These are phyloP conservation scores for Tricholoma hemisulphureum DNA, from an alignment of 768 basidiomycete genomes.

Conservation along the genomic window DNA sequence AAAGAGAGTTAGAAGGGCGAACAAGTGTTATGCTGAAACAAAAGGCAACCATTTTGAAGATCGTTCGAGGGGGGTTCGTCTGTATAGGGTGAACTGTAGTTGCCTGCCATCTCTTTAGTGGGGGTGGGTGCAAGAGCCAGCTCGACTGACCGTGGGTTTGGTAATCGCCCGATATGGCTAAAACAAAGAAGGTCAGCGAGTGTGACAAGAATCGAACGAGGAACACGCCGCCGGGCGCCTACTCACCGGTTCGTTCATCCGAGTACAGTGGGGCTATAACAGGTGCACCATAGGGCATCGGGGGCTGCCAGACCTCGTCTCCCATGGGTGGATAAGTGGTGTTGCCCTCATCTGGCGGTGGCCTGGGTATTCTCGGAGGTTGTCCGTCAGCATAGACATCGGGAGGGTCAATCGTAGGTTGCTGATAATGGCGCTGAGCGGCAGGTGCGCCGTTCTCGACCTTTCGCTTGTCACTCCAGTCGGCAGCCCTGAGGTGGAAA, in stretches of 20 bases:
- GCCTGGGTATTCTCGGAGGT: constrained; percentile 30
- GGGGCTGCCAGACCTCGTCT: constrained; percentile 34
- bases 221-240: not conserved
- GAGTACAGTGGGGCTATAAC: constrained; percentile 50
- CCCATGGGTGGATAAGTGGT: constrained; percentile 22
- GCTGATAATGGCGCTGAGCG: constrained; percentile 18
- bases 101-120: constrained; percentile 9
- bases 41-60: constrained; percentile 28
- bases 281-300: constrained; percentile 42
- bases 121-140: not conserved
- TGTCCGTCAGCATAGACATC: constrained; percentile 29
- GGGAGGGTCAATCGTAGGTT: constrained; percentile 16
- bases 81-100: constrained; percentile 28
- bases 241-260: constrained; percentile 57
- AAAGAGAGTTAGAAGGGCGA: constrained; percentile 10
- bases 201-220: constrained; percentile 1
- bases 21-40: constrained; percentile 16
- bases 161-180: constrained; percentile 46
- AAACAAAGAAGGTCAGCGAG: constrained; percentile 6
- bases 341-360: constrained; percentile 27
- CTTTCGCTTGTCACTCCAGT: constrained; percentile 42
- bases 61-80: constrained; percentile 31
- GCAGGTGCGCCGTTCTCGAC: constrained; percentile 1
- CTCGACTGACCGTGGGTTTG: constrained; percentile 35
- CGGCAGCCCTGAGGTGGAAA: constrained; percentile 62